Conservation (phyloP, 495 filamentous ascomycete species). For the Penicillium longicatenatum region DNA sequence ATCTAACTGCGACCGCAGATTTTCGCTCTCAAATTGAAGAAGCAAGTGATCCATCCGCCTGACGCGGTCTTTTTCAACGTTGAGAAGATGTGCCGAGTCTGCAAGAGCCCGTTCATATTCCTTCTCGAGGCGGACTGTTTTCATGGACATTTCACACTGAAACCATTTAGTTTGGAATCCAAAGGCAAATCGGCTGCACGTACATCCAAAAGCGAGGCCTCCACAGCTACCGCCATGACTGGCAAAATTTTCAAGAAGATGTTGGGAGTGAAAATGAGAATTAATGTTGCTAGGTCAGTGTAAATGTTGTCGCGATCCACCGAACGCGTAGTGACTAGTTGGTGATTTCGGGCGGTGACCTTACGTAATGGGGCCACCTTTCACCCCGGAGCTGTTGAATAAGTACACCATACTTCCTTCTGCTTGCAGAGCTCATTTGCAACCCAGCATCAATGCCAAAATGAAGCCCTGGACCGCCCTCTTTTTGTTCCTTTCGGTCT, state of each 20-base stretch:
- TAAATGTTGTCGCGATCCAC: background rate
- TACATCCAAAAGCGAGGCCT: slow-evolving; percentile 30
- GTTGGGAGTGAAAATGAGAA: background rate
- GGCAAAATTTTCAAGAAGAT: background rate
- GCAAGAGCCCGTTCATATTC: slow-evolving; percentile 63
- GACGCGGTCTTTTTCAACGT: slow-evolving; percentile 68
- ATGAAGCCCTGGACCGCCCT: slow-evolving; percentile 58
- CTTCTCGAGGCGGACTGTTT: slow-evolving; percentile 58
- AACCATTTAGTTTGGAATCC: slow-evolving; percentile 14
- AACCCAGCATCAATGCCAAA: slow-evolving; percentile 29
- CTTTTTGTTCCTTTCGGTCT: slow-evolving; percentile 53
- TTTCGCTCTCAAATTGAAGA: slow-evolving; percentile 70
- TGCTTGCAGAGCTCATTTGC: slow-evolving; percentile 1
- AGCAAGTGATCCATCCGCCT: slow-evolving; percentile 66
- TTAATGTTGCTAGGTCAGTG: background rate
- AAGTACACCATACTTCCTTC: background rate
- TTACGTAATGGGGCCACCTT: slow-evolving; percentile 30
- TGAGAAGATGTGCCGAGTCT: slow-evolving; percentile 59
- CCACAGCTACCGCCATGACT: slow-evolving; percentile 24
- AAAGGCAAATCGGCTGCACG: background rate
- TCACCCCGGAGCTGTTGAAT: slow-evolving; percentile 2
- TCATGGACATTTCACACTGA: slow-evolving; percentile 48
- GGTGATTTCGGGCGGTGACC: slow-evolving; percentile 6
- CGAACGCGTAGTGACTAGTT: slow-evolving; percentile 14
- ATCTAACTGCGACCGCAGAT: slow-evolving; percentile 60